Conservation (phyloP, 345 rosid genomes). For the Eucalyptus pauciflora region DNA sequence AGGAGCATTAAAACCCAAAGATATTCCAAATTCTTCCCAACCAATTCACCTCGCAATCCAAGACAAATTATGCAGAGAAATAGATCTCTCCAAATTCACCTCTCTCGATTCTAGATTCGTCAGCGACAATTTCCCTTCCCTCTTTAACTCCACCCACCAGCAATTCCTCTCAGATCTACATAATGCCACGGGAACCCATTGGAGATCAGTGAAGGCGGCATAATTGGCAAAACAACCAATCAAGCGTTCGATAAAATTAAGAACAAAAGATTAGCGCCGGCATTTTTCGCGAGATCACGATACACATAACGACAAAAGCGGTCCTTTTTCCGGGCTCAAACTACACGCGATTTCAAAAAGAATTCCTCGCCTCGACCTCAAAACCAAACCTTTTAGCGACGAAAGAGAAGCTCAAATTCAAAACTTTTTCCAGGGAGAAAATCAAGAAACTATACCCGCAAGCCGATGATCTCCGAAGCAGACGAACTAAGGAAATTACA, state of each 20-base stretch:
- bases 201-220: not conserved
- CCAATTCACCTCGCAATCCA: not conserved
- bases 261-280: not conserved
- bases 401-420: not conserved
- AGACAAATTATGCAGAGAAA: not conserved
- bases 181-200: not conserved
- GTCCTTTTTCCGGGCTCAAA: not conserved
- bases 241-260: not conserved
- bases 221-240: not conserved
- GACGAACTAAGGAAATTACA: not conserved
- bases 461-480: not conserved
- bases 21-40: not conserved
- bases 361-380: not conserved
- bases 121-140: not conserved
- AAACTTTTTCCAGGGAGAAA: not conserved
- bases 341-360: not conserved
- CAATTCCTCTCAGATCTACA: not conserved
- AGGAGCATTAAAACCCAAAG: constrained; percentile 10
- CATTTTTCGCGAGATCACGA: not conserved
- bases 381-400: not conserved
- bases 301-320: not conserved
- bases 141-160: not conserved
- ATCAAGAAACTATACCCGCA: not conserved
- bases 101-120: not conserved
- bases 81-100: not conserved